Percentiles rank a stretch among this genome's conserved stretches.
Conservation (phyloP, 1,284 basidiomycete genomes). For the Malassezia psittaci region DNA sequence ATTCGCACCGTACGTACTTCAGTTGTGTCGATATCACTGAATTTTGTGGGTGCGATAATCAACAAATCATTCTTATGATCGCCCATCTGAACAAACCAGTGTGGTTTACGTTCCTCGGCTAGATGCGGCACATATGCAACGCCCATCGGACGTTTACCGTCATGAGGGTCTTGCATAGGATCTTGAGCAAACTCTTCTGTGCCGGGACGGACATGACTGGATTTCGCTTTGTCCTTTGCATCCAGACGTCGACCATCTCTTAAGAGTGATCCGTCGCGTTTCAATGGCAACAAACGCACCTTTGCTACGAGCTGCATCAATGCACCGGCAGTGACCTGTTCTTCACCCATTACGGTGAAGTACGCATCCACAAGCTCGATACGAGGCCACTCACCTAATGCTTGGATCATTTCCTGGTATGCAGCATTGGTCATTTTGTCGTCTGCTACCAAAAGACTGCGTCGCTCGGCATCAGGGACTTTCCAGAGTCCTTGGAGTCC, state of each 20-base stretch:
- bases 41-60: conserved; percentile 78
- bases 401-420: conserved; percentile 58
- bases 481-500: conserved; percentile 44
- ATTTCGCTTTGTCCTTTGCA: conserved; percentile 47
- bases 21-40: conserved; percentile 55
- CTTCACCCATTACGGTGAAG: conserved; percentile 79
- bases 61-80: conserved; percentile 81
- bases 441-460: conserved; percentile 27
- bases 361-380: conserved; percentile 72
- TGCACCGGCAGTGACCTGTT: conserved; percentile 72
- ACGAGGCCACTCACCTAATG: conserved; percentile 64
- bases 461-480: conserved; percentile 50
- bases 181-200: conserved; percentile 27
- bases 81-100: conserved; percentile 58
- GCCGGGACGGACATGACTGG: conserved; percentile 32
- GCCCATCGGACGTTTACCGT: conserved; percentile 52
- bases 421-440: conserved; percentile 34
- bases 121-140: conserved; percentile 82
- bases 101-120: conserved; percentile 54
- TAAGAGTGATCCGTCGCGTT: conserved; percentile 33
- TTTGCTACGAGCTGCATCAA: conserved; percentile 82
- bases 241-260: conserved; percentile 28
- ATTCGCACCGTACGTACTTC: conserved; percentile 74
- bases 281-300: conserved; percentile 59
- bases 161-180: conserved; percentile 25